These are phyloP conservation scores for Spinellus fusiger DNA, from an alignment of 192 early-diverging fungal species.

Conservation along the genomic window DNA sequence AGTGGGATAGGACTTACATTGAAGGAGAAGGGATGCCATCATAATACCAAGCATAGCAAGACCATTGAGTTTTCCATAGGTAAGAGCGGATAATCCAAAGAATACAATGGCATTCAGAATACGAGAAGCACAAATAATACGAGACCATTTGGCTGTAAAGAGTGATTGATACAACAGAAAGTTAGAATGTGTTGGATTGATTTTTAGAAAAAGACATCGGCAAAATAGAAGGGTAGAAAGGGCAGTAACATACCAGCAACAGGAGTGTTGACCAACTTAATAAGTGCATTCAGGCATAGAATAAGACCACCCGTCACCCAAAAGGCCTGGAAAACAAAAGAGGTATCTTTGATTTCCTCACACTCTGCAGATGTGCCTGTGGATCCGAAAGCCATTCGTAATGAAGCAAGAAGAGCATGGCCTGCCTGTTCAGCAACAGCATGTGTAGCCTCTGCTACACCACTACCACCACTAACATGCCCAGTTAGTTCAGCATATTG, in stretches of 20 bases:
- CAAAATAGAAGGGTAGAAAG: too few species aligned
- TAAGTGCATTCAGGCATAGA: conserved; percentile 28
- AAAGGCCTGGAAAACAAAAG: conserved; percentile 26
- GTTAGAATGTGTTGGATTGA: neutral
- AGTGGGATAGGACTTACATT: conserved; percentile 21
- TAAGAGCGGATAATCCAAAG: conserved; percentile 17
- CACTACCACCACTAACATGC: neutral
- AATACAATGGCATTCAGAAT: conserved; percentile 26
- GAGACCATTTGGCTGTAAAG: conserved; percentile 8
- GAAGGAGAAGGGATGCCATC: conserved; percentile 20
- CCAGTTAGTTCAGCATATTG: too few species aligned
- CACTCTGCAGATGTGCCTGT: neutral
- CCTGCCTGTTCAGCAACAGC: neutral
- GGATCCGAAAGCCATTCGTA: neutral
- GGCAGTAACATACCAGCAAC: conserved; percentile 8
- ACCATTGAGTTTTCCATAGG: conserved; percentile 13
- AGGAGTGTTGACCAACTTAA: conserved; percentile 29
- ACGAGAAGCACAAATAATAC: conserved; percentile 20
- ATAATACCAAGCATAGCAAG: conserved; percentile 20
- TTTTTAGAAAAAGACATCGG: conserved; percentile 4
- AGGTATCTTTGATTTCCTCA: conserved; percentile 9
- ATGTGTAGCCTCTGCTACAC: neutral
- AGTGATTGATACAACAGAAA: neutral
- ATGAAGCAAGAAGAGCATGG: conserved; percentile 1
- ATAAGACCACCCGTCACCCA: conserved; percentile 26